A percentile compares a stretch with the other conserved stretches of the same genome.
These are phyloP conservation scores for Endotrypanum monterogeii DNA, from an alignment of 208 protist genomes.

Conservation along the genomic window DNA sequence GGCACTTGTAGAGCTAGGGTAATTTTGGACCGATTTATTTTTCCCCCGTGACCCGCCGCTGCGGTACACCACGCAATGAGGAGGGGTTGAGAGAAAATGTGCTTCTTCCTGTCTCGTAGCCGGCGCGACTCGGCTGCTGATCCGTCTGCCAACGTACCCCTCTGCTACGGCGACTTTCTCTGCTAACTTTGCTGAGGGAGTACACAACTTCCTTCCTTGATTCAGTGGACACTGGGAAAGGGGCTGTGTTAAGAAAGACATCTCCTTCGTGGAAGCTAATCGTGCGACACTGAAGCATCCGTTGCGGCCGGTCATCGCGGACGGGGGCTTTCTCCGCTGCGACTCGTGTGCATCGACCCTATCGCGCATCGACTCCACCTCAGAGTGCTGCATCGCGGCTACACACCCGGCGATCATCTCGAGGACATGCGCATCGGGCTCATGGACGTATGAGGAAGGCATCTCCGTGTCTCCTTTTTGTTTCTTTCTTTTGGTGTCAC, in stretches of 20 bases:
- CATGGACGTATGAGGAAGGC: constrained; percentile 16
- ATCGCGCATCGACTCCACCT: background rate
- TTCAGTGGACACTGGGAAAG: background rate
- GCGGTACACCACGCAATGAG: background rate
- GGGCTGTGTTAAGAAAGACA: background rate
- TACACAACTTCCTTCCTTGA: background rate
- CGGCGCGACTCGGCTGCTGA: background rate
- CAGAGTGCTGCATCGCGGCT: constrained; percentile 12
- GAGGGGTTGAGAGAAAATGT: background rate
- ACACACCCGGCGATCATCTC: constrained; percentile 21
- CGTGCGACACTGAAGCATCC: background rate
- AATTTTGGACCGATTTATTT: background rate
- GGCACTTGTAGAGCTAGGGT: background rate
- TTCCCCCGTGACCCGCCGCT: background rate
- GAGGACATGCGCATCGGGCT: constrained; percentile 24
- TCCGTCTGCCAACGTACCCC: background rate
- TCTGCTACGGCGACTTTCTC: background rate
- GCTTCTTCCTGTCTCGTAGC: background rate
- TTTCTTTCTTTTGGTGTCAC: background rate
- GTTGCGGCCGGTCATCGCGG: background rate
- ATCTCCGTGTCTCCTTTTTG: background rate
- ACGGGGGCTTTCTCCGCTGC: background rate
- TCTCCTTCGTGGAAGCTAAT: background rate
- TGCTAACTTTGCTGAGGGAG: background rate
- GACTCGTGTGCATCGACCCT: background rate